Conservation (phyloP, 805 yeast species). For the Torulaspora delbrueckii region DNA sequence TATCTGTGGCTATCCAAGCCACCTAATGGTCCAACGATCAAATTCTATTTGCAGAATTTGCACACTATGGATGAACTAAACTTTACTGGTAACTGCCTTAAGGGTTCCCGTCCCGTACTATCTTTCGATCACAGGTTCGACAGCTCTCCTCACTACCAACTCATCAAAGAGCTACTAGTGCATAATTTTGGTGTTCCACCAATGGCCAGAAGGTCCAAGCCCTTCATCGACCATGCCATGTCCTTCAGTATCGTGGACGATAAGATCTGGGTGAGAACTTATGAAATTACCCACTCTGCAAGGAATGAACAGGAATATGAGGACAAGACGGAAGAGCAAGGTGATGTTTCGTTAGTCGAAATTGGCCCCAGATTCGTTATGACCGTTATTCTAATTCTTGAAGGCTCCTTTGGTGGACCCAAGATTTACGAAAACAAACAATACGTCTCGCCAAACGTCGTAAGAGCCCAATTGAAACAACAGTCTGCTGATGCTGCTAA, state of each 20-base stretch:
- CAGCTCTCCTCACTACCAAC: slow-evolving; percentile 57
- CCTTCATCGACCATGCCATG: slow-evolving; percentile 92
- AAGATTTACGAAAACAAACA: slow-evolving; percentile 95
- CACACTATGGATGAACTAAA: slow-evolving; percentile 95
- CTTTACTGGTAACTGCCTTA: slow-evolving; percentile 92
- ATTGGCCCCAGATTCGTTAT: slow-evolving; percentile 95
- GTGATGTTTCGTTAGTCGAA: slow-evolving; percentile 77
- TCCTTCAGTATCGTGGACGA: slow-evolving; percentile 88
- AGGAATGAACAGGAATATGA: slow-evolving; percentile 51
- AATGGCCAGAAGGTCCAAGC: slow-evolving; percentile 83
- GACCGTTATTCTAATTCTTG: slow-evolving; percentile 84
- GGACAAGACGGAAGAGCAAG: slow-evolving; percentile 38
- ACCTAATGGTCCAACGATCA: slow-evolving; percentile 95
- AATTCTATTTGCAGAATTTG: slow-evolving; percentile 88
- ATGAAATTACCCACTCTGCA: slow-evolving; percentile 70
- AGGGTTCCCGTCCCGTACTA: slow-evolving; percentile 90
- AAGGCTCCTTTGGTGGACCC: slow-evolving; percentile 97
- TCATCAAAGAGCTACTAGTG: slow-evolving; percentile 76
- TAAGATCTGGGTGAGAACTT: slow-evolving; percentile 93
- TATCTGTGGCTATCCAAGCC: slow-evolving; percentile 94
- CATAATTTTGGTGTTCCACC: slow-evolving; percentile 96
- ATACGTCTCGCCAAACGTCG: slow-evolving; percentile 92
- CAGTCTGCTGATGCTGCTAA: slow-evolving; percentile 76
- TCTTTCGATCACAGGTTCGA: slow-evolving; percentile 83
- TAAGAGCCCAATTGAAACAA: slow-evolving; percentile 80